Evolutionary conservation across 2,329 filamentous ascomycete genomes (phyloP), one percentile per base, ranked within the genome.

Genomic region (Epichloe bromicola): DNA sequence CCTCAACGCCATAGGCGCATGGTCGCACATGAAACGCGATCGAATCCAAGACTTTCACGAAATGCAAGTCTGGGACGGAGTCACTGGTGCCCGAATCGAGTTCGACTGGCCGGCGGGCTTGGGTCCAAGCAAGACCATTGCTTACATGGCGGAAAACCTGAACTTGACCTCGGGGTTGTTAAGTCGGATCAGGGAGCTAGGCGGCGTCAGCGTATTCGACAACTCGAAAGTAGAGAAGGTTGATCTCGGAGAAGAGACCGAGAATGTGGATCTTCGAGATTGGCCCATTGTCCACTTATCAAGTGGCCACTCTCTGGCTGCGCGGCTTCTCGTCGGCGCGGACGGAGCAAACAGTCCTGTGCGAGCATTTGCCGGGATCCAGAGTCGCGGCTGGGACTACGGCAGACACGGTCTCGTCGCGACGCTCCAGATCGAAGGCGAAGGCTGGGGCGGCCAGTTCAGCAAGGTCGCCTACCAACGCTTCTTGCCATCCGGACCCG

Each of bases 21-120:
- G 91, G 93, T 63, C 74, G 6, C 82, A 94, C 62, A 72, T 96
- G 54, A 77, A 86, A 58, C 70, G 74, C 41, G 73, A 79, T 5
- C 81, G 93, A 34, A 80, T 93, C 36, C 90, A 96, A 70, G 78
- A 83, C 1, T 98, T 96, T 67, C 83, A 94, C 53, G 86, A 91
- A 60, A 98, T 98, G 93, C 86, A 95, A 66, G 93, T 97, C 34
- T 98, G 94, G 93, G 93, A 98, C 66, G 94, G 91, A 55, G 80
- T 95, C 51, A 87, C 86, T 40, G 89, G 82, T 53, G 87, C 89
- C 37, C 80, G 83, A 59, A 93, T 98, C 64, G 85, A 88, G 58
- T 98, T 98, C 66, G 86, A 93, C 69, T 86, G 83, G 84, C 68
- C 68, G 20, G 70, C 70, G 5, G 65, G 63, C 42, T 64, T 70